A percentile compares a stretch with the other conserved stretches of the same genome.
Conservation (phyloP, 495 filamentous ascomycete species). For the Extremus antarcticus region DNA sequence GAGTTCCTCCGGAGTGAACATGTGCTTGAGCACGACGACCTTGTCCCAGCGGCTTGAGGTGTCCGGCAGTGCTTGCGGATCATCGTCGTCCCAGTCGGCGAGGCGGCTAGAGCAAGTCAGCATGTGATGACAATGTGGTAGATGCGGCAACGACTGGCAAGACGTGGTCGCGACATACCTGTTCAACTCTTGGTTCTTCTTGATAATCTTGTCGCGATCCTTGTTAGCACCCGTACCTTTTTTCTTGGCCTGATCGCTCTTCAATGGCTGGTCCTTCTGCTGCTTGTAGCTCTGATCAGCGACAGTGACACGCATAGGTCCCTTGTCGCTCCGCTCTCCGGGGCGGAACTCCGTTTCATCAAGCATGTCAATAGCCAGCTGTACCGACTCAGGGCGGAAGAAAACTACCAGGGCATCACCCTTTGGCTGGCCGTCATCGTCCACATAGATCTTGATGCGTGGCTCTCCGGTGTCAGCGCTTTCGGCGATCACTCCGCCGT, state of each 20-base stretch:
- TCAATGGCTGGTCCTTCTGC: conserved; percentile 23
- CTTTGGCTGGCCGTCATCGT: conserved; percentile 75
- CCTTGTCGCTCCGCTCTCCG: conserved; percentile 40
- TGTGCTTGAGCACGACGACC: conserved; percentile 78
- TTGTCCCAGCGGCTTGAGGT: conserved; percentile 59
- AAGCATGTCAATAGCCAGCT: conserved; percentile 78
- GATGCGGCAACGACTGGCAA: too few relatives aligned
- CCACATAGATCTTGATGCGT: conserved; percentile 85
- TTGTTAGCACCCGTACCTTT: conserved; percentile 38
- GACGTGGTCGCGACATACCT: conserved; percentile 31
- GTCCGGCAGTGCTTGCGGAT: conserved; percentile 47
- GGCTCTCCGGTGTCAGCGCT: conserved; percentile 76
- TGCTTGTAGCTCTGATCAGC: conserved; percentile 86
- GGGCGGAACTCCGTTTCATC: conserved; percentile 81
- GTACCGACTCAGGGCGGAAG: conserved; percentile 83
- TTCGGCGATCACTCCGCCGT: conserved; percentile 84
- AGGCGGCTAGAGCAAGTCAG: conserved; percentile 49
- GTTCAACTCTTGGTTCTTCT: conserved; percentile 75
- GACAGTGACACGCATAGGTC: conserved; percentile 67
- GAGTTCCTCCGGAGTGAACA: conserved; percentile 85
- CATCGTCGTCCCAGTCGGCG: conserved; percentile 82
- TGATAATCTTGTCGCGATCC: conserved; percentile 74
- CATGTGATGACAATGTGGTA: neutral
- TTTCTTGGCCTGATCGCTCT: conserved; percentile 46
- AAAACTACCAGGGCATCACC: conserved; percentile 89